Conservation (phyloP, 352 stramenopile species). For the Phytophthora podocarpi region DNA sequence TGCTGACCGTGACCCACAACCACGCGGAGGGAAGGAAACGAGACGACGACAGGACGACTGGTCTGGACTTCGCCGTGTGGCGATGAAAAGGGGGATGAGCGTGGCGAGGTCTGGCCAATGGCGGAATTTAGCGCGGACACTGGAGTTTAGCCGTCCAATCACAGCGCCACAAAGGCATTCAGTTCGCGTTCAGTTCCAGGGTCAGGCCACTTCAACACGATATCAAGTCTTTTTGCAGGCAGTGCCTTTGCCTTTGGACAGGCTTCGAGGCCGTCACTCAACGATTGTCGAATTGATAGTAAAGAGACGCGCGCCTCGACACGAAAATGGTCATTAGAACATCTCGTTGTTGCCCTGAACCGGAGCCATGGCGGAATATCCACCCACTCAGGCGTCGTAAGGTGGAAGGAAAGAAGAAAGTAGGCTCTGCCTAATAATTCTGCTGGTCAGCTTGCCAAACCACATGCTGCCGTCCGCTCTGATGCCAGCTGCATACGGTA, state of each 20-base stretch:
- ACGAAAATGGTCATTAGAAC: conserved; percentile 19
- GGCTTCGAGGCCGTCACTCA: conserved; percentile 7
- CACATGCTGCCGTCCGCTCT: conserved; percentile 19
- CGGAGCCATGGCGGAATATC: conserved; percentile 21
- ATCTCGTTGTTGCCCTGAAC: not conserved
- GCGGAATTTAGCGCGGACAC: not conserved
- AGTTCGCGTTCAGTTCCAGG: conserved; percentile 30
- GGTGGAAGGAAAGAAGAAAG: not conserved
- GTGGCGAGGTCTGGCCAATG: conserved; percentile 10
- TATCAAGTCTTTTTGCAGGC: conserved; percentile 5
- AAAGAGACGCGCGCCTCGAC: conserved; percentile 28
- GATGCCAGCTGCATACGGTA: conserved; percentile 27
- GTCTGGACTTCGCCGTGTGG: conserved; percentile 26
- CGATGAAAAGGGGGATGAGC: conserved; percentile 14
- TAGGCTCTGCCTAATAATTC: conserved; percentile 4
- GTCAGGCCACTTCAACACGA: conserved; percentile 27
- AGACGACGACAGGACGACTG: conserved; percentile 33
- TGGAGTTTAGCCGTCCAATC: conserved; percentile 13
- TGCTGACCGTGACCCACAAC: conserved; percentile 22
- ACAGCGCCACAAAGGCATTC: conserved; percentile 18
- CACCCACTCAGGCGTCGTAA: conserved; percentile 6
- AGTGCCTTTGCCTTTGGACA: conserved; percentile 19
- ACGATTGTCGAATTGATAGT: conserved; percentile 35
- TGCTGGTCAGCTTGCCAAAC: not conserved
- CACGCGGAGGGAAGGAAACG: conserved; percentile 18